Conservation (phyloP, 2,329 filamentous ascomycete species). For the Phialocephala sp. region DNA sequence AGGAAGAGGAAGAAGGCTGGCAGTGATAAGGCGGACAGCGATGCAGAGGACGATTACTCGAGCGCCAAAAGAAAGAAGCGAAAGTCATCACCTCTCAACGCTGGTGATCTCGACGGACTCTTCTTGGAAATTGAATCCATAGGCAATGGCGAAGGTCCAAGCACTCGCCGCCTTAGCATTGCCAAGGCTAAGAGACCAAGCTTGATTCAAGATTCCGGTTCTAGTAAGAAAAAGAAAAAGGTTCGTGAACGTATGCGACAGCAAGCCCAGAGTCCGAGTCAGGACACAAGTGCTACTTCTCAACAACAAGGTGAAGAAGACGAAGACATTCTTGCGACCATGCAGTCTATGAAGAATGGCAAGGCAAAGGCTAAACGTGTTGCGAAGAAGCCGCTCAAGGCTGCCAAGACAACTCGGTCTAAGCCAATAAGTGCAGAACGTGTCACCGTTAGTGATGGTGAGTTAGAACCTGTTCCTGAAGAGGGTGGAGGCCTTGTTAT, state of each 20-base stretch:
- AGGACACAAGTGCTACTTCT: background rate
- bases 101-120: background rate
- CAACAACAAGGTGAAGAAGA: background rate
- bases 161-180: constrained; percentile 1
- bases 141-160: constrained; percentile 10
- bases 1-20: background rate
- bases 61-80: background rate
- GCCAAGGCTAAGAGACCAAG: background rate
- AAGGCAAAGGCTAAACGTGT: constrained; percentile 4
- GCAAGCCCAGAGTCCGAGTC: background rate
- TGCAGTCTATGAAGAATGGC: constrained; percentile 9
- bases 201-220: constrained; percentile 2
- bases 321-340: background rate
- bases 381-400: background rate
- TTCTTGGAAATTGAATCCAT: background rate
- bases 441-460: background rate
- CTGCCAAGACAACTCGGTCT: background rate
- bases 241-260: constrained; percentile 2
- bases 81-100: background rate
- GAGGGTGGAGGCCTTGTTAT: background rate
- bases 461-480: background rate
- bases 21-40: background rate
- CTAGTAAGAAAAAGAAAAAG: constrained; percentile 11
- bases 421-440: background rate
- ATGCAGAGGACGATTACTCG: background rate